Conservation (phyloP, 805 yeast genomes). For the Ogataea pini region DNA sequence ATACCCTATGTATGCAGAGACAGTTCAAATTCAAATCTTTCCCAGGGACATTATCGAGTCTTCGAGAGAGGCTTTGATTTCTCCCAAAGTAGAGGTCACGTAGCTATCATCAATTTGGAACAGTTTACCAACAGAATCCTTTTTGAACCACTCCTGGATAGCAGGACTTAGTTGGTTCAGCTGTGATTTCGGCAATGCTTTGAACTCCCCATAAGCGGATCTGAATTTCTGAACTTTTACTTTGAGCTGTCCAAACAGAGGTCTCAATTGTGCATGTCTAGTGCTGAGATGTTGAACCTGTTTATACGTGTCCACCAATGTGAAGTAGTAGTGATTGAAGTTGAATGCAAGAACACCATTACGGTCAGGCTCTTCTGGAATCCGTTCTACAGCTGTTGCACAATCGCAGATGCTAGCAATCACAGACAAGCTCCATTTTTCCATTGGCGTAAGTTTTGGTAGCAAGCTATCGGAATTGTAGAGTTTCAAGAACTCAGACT, state of each 20-base stretch:
- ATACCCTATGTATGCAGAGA: constrained; percentile 1
- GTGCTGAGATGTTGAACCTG: constrained; percentile 18
- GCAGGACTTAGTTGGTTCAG: constrained; percentile 10
- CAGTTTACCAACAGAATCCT: constrained; percentile 20
- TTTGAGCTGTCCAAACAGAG: constrained; percentile 3
- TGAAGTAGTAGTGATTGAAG: constrained; percentile 27
- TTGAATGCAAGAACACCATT: constrained; percentile 18
- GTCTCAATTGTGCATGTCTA: neutral
- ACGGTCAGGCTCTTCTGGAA: constrained; percentile 20
- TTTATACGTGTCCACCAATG: constrained; percentile 25
- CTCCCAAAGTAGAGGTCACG: constrained; percentile 14
- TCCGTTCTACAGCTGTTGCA: neutral
- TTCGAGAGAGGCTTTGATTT: constrained; percentile 16
- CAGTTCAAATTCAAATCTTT: constrained; percentile 11
- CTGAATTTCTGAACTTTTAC: constrained; percentile 14
- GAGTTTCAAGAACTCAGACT: constrained; percentile 16
- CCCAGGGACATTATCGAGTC: constrained; percentile 17
- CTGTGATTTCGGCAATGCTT: constrained; percentile 12
- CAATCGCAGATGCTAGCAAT: constrained; percentile 16
- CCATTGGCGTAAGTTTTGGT: constrained; percentile 36
- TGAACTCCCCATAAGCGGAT: constrained; percentile 20
- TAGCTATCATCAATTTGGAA: constrained; percentile 21
- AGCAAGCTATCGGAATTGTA: neutral
- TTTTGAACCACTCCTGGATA: constrained; percentile 21
- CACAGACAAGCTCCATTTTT: constrained; percentile 36